phyloP scores from a whole-genome alignment of 2,329 filamentous ascomycete species.

The Thermochaetoides dissita region DNA sequence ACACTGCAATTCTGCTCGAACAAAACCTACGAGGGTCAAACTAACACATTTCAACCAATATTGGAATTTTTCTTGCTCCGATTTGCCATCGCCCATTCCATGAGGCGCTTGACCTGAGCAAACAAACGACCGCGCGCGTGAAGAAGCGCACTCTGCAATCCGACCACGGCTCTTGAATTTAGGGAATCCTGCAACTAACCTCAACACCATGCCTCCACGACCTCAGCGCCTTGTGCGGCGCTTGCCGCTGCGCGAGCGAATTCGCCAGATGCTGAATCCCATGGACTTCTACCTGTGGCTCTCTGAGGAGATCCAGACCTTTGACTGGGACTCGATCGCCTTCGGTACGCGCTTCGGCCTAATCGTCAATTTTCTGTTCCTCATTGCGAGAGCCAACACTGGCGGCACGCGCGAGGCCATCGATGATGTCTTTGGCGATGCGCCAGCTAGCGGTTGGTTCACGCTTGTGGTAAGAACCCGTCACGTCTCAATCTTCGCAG shows the following conservation, averaged over 20 bases:
- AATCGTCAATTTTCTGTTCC: conserved; percentile 61
- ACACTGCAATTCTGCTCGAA: too few relatives aligned
- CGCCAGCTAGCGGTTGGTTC: conserved; percentile 50
- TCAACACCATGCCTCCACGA: conserved; percentile 32
- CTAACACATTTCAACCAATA: too few relatives aligned
- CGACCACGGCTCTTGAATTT: too few relatives aligned
- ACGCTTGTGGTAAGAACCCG: conserved; percentile 32
- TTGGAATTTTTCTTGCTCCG: too few relatives aligned
- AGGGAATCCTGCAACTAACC: too few relatives aligned
- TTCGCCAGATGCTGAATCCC: conserved; percentile 68
- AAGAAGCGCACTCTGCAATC: too few relatives aligned
- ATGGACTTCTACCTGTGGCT: conserved; percentile 83
- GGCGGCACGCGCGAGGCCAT: conserved; percentile 34
- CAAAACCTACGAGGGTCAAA: too few relatives aligned
- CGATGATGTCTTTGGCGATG: conserved; percentile 79
- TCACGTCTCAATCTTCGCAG: too few relatives aligned
- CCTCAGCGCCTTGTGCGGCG: conserved; percentile 62
- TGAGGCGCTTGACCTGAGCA: background rate
- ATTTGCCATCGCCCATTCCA: too few relatives aligned
- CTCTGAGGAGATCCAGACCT: conserved; percentile 82
- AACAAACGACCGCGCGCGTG: background rate
- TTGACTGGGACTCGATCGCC: conserved; percentile 74
- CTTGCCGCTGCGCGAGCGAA: conserved; percentile 64
- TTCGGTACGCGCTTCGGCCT: conserved; percentile 66
- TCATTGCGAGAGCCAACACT: conserved; percentile 71